Evolutionary conservation across 179 eudicot genomes (phyloP), one percentile per base, ranked within the genome.

Genomic region (Drosera spatulata): DNA sequence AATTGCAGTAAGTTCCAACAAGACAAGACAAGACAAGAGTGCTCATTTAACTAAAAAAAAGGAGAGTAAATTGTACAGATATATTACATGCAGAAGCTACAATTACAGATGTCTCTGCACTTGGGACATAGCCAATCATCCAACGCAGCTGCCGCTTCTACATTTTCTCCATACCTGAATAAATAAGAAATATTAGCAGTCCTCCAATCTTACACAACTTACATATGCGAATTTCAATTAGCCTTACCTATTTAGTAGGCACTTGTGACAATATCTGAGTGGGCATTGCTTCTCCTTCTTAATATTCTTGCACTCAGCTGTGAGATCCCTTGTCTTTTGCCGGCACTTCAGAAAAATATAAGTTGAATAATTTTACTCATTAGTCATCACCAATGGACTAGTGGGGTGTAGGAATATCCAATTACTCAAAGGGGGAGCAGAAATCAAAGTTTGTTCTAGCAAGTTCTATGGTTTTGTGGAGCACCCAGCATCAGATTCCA

Each of bases 101-200:
- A 87, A 69, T 87, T 87, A 66, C 95, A 87, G 51, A 82, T 82
- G 71, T 72, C 84, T 75, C 82, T 68, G 76, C 95, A 87, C 75
- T 68, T 85, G 5, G 91, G 95, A 70, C 95, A 87, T 45, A 62
- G 59, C 95, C 95, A 87, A 39, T 78, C 72, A 63, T 72, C 81
- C 58, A 73, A 56, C 46, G 43, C 55, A 14, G 66, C 65, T 80
- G 75, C 66, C 56, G 80, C 85, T 66, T 80, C 88, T 4, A 72
- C 83, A n/a, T 75, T 71, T 71, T 87, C 95, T 14, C 95, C 95
- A 45, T 93, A 93, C 65, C 99, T 87, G 52, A 56, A n/a, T 10
- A 47, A 61, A 39, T 37, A n/a, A 58, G 13, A 47, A 14, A 13
- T 22, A 50, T 57, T 40, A 4, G 46, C 14, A 42, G 5, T 2